Conservation (phyloP, 495 filamentous ascomycete genomes). For the Penicillium taxi region DNA sequence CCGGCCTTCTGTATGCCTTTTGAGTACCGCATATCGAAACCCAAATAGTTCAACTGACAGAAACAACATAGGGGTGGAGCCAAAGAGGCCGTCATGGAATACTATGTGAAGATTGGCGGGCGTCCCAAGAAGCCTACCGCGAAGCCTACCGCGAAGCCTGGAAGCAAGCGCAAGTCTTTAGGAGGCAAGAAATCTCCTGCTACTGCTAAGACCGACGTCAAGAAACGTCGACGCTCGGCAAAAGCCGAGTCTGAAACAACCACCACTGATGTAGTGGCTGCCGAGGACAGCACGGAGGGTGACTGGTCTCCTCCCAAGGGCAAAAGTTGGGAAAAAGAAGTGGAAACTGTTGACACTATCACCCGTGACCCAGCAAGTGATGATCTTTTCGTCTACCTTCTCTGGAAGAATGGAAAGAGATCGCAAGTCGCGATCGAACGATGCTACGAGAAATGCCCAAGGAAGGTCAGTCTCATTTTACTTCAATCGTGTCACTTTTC, state of each 20-base stretch:
- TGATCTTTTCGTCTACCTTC: constrained; percentile 42
- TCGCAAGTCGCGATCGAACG: constrained; percentile 29
- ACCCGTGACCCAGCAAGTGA: constrained; percentile 36
- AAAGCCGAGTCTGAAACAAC: neutral
- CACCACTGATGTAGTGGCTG: constrained; percentile 14
- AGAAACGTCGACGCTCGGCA: constrained; percentile 16
- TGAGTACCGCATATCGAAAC: too few species aligned
- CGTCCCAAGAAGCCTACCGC: constrained; percentile 31
- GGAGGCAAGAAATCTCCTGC: constrained; percentile 20
- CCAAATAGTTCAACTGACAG: constrained; percentile 1
- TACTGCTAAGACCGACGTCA: constrained; percentile 17
- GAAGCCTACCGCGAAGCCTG: constrained; percentile 8
- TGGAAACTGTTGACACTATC: constrained; percentile 50
- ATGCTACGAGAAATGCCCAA: constrained; percentile 37
- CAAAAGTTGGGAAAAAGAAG: constrained; percentile 51
- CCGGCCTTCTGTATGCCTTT: constrained; percentile 28
- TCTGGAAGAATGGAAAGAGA: constrained; percentile 48
- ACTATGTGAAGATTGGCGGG: constrained; percentile 51
- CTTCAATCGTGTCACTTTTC: neutral
- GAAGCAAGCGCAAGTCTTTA: constrained; percentile 29
- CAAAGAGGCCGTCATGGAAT: constrained; percentile 44
- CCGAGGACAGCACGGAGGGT: constrained; percentile 11
- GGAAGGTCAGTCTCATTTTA: constrained; percentile 17
- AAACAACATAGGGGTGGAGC: constrained; percentile 39
- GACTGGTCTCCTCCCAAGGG: constrained; percentile 44